Conservation (phyloP, 2,329 filamentous ascomycete genomes). For the Fusarium verrucosum region DNA sequence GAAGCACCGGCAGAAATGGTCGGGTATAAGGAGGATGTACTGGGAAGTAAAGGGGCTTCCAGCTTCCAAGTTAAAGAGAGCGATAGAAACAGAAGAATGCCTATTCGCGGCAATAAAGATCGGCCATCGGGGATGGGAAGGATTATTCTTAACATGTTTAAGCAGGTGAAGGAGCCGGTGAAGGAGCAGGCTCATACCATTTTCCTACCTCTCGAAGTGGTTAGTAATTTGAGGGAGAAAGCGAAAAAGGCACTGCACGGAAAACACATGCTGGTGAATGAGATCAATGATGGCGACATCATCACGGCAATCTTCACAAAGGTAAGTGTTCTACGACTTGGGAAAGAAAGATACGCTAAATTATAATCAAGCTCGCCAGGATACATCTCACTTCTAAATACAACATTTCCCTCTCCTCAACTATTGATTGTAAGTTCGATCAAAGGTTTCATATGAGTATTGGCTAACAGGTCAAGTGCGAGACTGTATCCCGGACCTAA, state of each 20-base stretch:
- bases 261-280: rapidly evolving
- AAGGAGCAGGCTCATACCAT: background rate
- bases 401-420: background rate
- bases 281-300: slow-evolving; percentile 7
- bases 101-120: background rate
- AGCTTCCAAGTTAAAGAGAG: rapidly evolving
- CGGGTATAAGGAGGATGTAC: background rate
- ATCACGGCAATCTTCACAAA: slow-evolving; percentile 5
- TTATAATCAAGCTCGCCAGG: background rate
- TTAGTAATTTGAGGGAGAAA: background rate
- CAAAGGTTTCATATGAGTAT: rapidly evolving
- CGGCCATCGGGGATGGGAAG: background rate
- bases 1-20: background rate
- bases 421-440: background rate
- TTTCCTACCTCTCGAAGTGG: background rate
- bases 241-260: background rate
- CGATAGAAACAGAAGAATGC: background rate
- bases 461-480: background rate
- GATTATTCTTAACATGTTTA: background rate
- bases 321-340: background rate
- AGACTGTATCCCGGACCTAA: slow-evolving; percentile 3
- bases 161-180: background rate
- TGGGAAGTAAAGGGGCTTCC: background rate
- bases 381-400: background rate
- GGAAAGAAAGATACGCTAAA: rapidly evolving